Percentiles rank a stretch among this genome's conserved stretches.
These are phyloP conservation scores for Rhizophora mangle DNA, from an alignment of 345 rosid species.

Conservation along the genomic window DNA sequence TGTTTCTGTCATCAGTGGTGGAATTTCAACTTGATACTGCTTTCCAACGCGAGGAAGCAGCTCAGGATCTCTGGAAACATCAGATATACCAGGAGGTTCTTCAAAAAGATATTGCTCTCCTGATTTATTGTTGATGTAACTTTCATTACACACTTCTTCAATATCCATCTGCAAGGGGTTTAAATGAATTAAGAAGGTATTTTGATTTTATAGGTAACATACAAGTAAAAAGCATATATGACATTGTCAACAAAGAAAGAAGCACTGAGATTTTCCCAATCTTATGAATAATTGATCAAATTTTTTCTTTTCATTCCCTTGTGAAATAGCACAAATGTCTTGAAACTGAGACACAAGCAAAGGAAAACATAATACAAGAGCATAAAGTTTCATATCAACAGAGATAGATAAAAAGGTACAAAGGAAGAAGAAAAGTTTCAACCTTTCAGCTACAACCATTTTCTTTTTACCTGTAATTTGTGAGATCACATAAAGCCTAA, in stretches of 20 bases:
- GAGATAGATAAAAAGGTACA: not conserved
- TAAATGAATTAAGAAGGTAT: conserved; percentile 7
- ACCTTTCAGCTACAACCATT: not conserved
- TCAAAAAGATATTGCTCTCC: conserved; percentile 30
- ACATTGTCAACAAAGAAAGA: not conserved
- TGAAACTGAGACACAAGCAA: not conserved
- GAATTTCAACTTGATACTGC: conserved; percentile 51
- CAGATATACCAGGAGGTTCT: conserved; percentile 31
- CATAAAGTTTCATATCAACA: not conserved
- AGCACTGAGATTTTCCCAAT: not conserved
- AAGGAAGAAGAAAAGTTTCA: not conserved
- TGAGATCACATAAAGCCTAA: not conserved
- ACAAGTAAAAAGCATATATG: not conserved
- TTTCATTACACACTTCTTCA: conserved; percentile 24
- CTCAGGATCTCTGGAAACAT: conserved; percentile 40
- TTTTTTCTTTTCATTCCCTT: not conserved
- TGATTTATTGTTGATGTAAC: conserved; percentile 28
- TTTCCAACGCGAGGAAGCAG: conserved; percentile 55
- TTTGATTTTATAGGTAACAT: not conserved
- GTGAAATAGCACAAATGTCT: not conserved
- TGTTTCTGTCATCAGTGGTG: conserved; percentile 32
- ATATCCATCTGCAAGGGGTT: conserved; percentile 38
- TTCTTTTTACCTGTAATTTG: not conserved
- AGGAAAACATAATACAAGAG: not conserved
- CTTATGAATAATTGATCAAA: not conserved